Base-by-base conservation (phyloP, 2,329 filamentous ascomycete genomes). In the Fusarium avenaceum region DNA sequence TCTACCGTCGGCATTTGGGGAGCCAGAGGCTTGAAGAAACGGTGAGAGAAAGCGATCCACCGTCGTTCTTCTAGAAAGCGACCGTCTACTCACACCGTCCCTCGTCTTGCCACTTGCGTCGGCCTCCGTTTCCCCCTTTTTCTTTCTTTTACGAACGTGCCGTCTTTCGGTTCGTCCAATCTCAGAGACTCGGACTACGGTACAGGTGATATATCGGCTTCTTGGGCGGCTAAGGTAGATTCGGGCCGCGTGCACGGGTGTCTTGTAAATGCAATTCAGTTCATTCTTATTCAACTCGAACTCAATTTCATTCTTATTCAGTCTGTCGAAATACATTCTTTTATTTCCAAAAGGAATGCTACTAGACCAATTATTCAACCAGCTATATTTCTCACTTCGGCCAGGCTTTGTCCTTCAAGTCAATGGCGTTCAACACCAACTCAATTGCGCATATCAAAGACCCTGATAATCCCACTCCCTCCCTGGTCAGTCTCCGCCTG, bases 381-480 rank as follows among this genome's bases (percentile, higher is more conserved):
- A 11, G 9, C 15, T 46, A 7, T 20, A 19, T n/a, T 35, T 24
- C 20, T 24, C 20, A 28, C 22, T 35, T 38, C n/a, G 43, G 28
- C 17, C 22, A 22, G 43, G 19, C 46, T 30, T 14, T 14, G 38
- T 13, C 39, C 9, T 28, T 47, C 20, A 24, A 35, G n/a, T 57
- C 45, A 48, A 62, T 42, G 46, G 39, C 40, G 50, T 49, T 42
- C 32, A 43, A 42, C 28, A 20, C 55, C 51, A 44, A 32, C 35
- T n/a, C 43, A 43, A 22, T 44, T 50, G 40, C 48, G 51, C 51
- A 56, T 46, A 63, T 63, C 40, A 49, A 44, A 42, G 32, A 52
- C 50, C 28, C 32, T 64, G 70, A 74, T 74, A 74, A 47, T n/a
- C 57, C 58, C 72, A 74, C 72, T 66, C 72, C 70, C 69, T 63